Evolutionary conservation across 2,329 filamentous ascomycete genomes (phyloP), one percentile per base, ranked within the genome.

Genomic region (Trichophyton verrucosum): DNA sequence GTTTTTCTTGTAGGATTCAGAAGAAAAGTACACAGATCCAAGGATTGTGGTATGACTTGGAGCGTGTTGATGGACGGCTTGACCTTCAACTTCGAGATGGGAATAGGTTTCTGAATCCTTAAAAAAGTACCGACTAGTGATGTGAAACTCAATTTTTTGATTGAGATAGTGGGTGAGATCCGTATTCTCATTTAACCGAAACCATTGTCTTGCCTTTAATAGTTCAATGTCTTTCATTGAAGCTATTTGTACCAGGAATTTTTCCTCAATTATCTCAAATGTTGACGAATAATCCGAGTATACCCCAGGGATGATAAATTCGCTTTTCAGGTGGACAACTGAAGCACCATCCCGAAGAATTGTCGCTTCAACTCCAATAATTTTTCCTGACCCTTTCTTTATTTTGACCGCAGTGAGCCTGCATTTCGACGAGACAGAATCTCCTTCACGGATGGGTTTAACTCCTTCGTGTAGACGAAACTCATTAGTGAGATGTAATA

Each of bases 311-410:
- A 99, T 99, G 69, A 99, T 76, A 82, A 99, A 99, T 74, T 99
- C 92, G 64, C 91, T 96, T 9, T 91, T 97, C 30, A 99, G 94
- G 72, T 99, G 91, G 94, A 99, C 99, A 65, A 99, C 89, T 3
- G 91, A 81, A 73, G 88, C 76, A 27, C 87, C 87, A 60, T 91
- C 84, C 49, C 94, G 87, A 60, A 83, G 87, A 69, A 99, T 96
- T 3, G 94, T 99, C 64, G 94, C 94, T 70, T 91, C 96, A n/a
- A 99, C 91, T 76, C 99, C 95, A 17, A 99, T 94, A 91, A 99
- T 96, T 81, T 99, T 99, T 55, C 38, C 38, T 13, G 38, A 40
- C 11, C 38, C 38, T 40, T 15, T 40, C 38, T 40, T 40, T 13
- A 40, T 40, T 15, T 40, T 40, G 38, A 13, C 9, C 5, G 38